Evolutionary conservation across 306 rosid species (phyloP).

Genomic region (Lathyrus tuberosus): DNA sequence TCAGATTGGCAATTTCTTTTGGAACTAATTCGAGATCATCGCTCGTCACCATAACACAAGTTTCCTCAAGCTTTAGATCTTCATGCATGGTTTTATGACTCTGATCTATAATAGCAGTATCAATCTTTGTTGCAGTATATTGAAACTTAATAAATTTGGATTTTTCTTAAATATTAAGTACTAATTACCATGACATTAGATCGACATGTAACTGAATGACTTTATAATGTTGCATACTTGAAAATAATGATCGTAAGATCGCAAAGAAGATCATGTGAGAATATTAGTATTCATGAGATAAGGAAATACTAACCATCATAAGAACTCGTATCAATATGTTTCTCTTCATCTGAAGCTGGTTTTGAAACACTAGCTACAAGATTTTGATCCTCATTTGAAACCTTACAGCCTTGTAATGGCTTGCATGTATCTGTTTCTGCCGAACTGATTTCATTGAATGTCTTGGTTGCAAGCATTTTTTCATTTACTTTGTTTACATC

Average conservation of each 20-base stretch:
- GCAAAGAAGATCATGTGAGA: no score
- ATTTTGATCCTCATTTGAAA: slow-evolving; percentile 41
- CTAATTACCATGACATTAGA: slow-evolving; percentile 15
- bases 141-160: slow-evolving; percentile 32
- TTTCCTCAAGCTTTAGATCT: slow-evolving; percentile 52
- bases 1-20: slow-evolving; percentile 37
- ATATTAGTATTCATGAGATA: no score
- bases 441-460: slow-evolving; percentile 26
- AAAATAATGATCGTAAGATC: background rate
- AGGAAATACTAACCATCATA: slow-evolving; percentile 56
- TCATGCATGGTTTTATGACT: slow-evolving; percentile 40
- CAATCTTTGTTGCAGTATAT: background rate
- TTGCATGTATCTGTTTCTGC: slow-evolving; percentile 35
- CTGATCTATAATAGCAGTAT: slow-evolving; percentile 36
- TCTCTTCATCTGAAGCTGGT: slow-evolving; percentile 36
- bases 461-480: slow-evolving; percentile 35
- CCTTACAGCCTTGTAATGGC: slow-evolving; percentile 39
- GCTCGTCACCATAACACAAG: slow-evolving; percentile 70
- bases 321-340: slow-evolving; percentile 40
- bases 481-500: slow-evolving; percentile 29
- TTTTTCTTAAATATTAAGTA: slow-evolving; percentile 37
- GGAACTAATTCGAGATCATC: slow-evolving; percentile 53
- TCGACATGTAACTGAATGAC: background rate
- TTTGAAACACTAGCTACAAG: slow-evolving; percentile 33
- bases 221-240: background rate